Evolutionary conservation across 2,329 filamentous ascomycete genomes (phyloP).

Genomic region (Sclerotinia spermophila): DNA sequence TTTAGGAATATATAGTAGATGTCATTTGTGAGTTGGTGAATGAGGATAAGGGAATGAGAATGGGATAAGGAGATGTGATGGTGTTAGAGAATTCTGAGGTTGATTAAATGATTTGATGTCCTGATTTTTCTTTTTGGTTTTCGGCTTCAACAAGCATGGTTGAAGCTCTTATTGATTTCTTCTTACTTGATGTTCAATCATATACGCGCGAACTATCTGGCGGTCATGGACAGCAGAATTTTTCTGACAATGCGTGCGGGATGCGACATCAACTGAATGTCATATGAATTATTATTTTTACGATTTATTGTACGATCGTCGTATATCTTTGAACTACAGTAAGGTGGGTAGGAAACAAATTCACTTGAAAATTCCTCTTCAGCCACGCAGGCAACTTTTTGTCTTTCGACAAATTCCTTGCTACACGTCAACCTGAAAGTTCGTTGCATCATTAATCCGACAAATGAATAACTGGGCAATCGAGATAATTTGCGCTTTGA

Average conservation of each 20-base stretch:
- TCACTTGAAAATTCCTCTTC: not conserved
- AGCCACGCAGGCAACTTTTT: not conserved
- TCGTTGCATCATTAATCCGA: not conserved
- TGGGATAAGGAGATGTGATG: not conserved
- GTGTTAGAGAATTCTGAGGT: fast-evolving
- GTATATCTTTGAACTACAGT: not conserved
- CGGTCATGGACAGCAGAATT: not conserved
- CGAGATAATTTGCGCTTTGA: not conserved
- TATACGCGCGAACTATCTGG: not conserved
- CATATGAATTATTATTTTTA: not conserved
- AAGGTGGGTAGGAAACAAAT: not conserved
- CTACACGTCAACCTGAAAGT: not conserved
- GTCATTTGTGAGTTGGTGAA: not conserved
- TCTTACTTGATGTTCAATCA: not conserved
- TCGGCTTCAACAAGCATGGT: not conserved
- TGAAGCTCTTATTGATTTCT: not conserved
- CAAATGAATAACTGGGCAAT: not conserved
- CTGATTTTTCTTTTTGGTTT: not conserved
- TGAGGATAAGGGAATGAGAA: not conserved
- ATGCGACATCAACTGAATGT: not conserved
- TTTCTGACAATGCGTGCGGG: not conserved
- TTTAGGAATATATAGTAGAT: not conserved
- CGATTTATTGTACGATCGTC: not conserved
- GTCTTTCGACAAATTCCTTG: not conserved
- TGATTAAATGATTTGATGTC: not conserved